phyloP scores from a whole-genome alignment of 495 filamentous ascomycete genomes.

The Annulohypoxylon maeteangense region DNA sequence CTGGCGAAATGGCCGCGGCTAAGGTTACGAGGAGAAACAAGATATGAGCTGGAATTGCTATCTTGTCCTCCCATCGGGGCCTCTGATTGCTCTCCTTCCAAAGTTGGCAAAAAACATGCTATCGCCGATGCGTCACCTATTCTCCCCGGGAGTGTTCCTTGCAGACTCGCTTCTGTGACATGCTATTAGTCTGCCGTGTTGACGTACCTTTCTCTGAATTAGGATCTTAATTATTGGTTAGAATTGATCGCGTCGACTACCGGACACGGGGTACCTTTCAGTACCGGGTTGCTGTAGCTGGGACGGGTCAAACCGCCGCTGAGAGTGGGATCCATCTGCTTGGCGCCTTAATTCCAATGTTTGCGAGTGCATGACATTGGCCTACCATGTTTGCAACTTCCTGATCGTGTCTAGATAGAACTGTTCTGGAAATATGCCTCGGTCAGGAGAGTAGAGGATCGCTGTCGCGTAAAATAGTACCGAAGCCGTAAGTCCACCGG shows the following conservation, averaged over 20 bases:
- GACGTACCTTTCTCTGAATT: conserved; percentile 32
- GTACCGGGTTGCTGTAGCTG: conserved; percentile 28
- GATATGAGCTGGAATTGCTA: conserved; percentile 7
- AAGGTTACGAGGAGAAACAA: conserved; percentile 8
- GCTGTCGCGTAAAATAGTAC: conserved; percentile 11
- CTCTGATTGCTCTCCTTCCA: conserved; percentile 31
- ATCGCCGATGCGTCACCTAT: conserved; percentile 18
- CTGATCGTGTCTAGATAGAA: conserved; percentile 33
- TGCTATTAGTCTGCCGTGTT: conserved; percentile 6
- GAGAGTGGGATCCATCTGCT: conserved; percentile 38
- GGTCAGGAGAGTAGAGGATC: neutral
- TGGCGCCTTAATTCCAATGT: conserved; percentile 25
- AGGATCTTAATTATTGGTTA: conserved; percentile 15
- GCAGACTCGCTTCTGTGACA: conserved; percentile 22
- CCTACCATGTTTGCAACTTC: conserved; percentile 32
- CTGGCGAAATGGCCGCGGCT: conserved; percentile 4
- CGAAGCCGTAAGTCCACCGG: conserved; percentile 18
- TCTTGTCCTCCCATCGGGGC: conserved; percentile 16
- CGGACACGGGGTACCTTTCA: conserved; percentile 23
- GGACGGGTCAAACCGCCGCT: conserved; percentile 36
- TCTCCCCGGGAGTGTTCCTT: conserved; percentile 28
- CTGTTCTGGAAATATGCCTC: conserved; percentile 28
- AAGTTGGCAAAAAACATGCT: conserved; percentile 35
- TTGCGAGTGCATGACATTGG: conserved; percentile 1
- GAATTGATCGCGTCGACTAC: conserved; percentile 5